These are phyloP conservation scores for Nakazawaea anatomiae DNA, from an alignment of 805 yeast species.

Conservation along the genomic window DNA sequence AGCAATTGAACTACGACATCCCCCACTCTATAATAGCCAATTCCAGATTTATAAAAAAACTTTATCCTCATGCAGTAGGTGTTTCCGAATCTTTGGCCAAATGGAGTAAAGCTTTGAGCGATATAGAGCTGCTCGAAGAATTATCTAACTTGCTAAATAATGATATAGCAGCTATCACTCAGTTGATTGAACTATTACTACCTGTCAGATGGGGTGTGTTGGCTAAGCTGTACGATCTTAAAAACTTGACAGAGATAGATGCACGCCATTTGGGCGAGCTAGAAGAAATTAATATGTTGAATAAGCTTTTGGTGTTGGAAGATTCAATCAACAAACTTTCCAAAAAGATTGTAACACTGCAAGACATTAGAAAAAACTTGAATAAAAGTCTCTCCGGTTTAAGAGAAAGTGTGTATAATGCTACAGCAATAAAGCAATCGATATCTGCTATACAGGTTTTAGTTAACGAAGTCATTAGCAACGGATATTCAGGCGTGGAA, in stretches of 20 bases:
- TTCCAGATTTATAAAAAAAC: constrained; percentile 41
- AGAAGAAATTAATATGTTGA: constrained; percentile 25
- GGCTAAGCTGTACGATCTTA: constrained; percentile 41
- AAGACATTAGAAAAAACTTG: constrained; percentile 22
- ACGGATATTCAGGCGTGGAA: constrained; percentile 29
- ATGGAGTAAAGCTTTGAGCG: constrained; percentile 25
- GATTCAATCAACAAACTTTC: constrained; percentile 22
- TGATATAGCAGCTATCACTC: constrained; percentile 27
- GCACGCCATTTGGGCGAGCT: constrained; percentile 19
- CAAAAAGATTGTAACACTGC: constrained; percentile 23
- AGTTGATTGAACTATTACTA: constrained; percentile 27
- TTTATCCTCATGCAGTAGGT: constrained; percentile 53
- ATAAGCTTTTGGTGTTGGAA: constrained; percentile 27
- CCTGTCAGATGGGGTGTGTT: constrained; percentile 49
- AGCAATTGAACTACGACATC: constrained; percentile 44
- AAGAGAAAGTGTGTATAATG: constrained; percentile 20
- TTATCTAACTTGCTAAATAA: constrained; percentile 34
- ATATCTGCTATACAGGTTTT: constrained; percentile 27
- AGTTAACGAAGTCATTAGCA: constrained; percentile 28
- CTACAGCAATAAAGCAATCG: constrained; percentile 11
- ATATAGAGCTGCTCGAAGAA: constrained; percentile 31
- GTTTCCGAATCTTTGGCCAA: constrained; percentile 45
- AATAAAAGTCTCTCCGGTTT: constrained; percentile 18
- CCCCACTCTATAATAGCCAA: constrained; percentile 46
- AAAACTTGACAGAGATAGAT: constrained; percentile 16